These are phyloP conservation scores for Dalbergia oliveri DNA, from an alignment of 306 rosid species.

Conservation along the genomic window DNA sequence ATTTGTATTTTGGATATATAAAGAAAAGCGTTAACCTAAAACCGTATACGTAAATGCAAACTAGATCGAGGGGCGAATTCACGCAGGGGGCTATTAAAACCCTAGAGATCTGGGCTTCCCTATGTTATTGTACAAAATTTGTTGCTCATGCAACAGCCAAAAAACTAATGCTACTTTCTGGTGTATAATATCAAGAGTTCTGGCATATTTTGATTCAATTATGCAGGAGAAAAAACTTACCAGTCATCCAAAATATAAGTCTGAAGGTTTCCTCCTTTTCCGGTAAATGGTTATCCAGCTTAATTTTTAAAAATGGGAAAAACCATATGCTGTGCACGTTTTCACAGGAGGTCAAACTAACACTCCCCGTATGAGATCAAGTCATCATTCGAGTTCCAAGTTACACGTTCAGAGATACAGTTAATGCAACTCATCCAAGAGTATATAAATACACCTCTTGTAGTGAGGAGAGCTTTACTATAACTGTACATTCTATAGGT, in stretches of 20 bases:
- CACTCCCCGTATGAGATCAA: slow-evolving; percentile 24
- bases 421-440: slow-evolving; percentile 46
- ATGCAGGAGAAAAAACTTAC: neutral
- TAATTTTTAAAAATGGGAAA: neutral
- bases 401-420: slow-evolving; percentile 37
- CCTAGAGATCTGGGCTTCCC: too few relatives aligned
- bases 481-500: slow-evolving; percentile 70
- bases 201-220: too few relatives aligned
- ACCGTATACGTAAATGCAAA: too few relatives aligned
- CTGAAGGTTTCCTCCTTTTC: neutral
- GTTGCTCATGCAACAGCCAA: too few relatives aligned
- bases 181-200: neutral
- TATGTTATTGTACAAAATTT: too few relatives aligned
- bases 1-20: too few relatives aligned
- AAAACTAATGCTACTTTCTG: too few relatives aligned
- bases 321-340: slow-evolving; percentile 2
- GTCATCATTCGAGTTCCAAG: slow-evolving; percentile 31
- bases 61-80: too few relatives aligned
- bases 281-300: neutral
- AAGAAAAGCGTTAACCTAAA: too few relatives aligned
- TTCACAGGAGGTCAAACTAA: slow-evolving; percentile 38
- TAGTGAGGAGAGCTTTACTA: slow-evolving; percentile 62
- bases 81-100: too few relatives aligned
- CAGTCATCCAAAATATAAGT: neutral
- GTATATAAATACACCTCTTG: slow-evolving; percentile 50